Evolutionary conservation across 495 filamentous ascomycete species (phyloP).

Genomic region (Letharia lupina): DNA sequence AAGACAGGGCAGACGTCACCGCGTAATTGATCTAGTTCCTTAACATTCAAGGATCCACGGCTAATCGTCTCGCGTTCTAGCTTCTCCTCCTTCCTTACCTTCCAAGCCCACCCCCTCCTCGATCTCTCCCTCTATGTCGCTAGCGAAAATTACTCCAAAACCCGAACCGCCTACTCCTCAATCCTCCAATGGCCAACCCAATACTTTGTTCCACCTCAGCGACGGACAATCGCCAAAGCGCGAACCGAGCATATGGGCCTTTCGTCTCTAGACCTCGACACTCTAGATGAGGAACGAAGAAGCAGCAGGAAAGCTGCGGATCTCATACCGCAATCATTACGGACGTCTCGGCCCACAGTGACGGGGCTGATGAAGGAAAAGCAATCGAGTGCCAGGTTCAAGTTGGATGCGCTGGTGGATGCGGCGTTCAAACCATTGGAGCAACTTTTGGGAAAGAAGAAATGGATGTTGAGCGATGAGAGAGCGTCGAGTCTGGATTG

Average conservation of each 20-base stretch:
- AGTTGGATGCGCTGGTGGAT: conserved; percentile 57
- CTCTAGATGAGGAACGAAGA: conserved; percentile 34
- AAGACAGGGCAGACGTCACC: conserved; percentile 42
- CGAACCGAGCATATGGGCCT: conserved; percentile 71
- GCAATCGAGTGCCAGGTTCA: conserved; percentile 47
- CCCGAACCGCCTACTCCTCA: conserved; percentile 64
- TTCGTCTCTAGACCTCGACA: conserved; percentile 54
- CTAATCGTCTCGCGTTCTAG: conserved; percentile 24
- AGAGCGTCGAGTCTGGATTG: conserved; percentile 63
- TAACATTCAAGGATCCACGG: neutral
- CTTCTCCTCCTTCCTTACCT: conserved; percentile 54
- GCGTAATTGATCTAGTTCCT: conserved; percentile 37
- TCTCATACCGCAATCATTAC: conserved; percentile 18
- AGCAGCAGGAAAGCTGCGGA: conserved; percentile 7
- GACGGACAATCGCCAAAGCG: conserved; percentile 56
- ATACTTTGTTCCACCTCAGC: conserved; percentile 64
- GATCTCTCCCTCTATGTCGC: conserved; percentile 83
- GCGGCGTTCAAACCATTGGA: conserved; percentile 63
- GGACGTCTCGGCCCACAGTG: conserved; percentile 28
- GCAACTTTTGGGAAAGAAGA: conserved; percentile 49
- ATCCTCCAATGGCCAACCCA: conserved; percentile 76
- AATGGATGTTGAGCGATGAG: conserved; percentile 40
- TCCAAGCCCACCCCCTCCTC: conserved; percentile 57
- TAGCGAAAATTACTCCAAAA: conserved; percentile 71
- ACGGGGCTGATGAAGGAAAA: conserved; percentile 27